Conservation (phyloP, 1,284 basidiomycete genomes). For the Puccinia horiana region DNA sequence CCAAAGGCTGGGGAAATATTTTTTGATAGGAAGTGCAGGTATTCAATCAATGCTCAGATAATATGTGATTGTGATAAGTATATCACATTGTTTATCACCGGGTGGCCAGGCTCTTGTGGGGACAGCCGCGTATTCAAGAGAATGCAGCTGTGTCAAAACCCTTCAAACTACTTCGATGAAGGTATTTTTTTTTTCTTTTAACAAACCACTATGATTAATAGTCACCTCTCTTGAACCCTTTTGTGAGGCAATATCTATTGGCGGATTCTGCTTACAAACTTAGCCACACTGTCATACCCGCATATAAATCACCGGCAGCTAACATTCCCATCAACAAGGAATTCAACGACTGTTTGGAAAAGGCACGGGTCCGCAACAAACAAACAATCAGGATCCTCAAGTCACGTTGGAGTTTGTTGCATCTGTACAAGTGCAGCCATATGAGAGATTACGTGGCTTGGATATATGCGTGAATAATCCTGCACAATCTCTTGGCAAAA, state of each 20-base stretch:
- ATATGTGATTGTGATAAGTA: conserved; percentile 8
- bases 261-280: conserved; percentile 16
- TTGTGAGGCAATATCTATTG: conserved; percentile 5
- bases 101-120: conserved; percentile 8
- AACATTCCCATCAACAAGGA: not conserved
- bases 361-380: conserved; percentile 3
- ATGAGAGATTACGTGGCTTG: conserved; percentile 1
- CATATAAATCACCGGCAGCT: conserved; percentile 1
- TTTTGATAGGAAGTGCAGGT: not conserved
- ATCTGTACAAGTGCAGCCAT: not conserved
- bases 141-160: not conserved
- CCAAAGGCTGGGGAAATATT: not conserved
- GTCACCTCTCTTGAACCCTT: too few species aligned
- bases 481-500: not conserved
- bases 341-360: conserved; percentile 18
- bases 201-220: too few species aligned
- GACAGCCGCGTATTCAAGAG: not conserved
- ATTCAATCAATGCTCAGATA: conserved; percentile 28
- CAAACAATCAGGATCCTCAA: conserved; percentile 19
- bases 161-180: not conserved
- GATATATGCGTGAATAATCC: not conserved
- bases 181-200: not conserved
- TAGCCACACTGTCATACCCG: not conserved
- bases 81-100: conserved; percentile 8
- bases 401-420: not conserved